These are phyloP conservation scores for Turritis glabra DNA, from an alignment of 345 rosid genomes.

Conservation along the genomic window DNA sequence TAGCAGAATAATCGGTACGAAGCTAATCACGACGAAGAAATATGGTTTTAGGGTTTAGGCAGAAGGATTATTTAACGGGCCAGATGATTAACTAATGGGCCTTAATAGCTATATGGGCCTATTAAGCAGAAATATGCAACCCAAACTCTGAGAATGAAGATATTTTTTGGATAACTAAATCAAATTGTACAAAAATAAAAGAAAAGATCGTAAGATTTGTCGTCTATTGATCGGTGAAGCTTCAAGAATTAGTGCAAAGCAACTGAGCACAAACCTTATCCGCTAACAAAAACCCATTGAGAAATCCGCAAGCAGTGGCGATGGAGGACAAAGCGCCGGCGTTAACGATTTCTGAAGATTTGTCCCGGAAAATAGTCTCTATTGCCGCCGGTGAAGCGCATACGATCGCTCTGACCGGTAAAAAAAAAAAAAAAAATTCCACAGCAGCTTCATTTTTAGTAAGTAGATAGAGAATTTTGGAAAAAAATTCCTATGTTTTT, in stretches of 20 bases:
- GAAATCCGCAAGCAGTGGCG: background rate
- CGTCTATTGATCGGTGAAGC: background rate
- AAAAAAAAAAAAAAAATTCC: background rate
- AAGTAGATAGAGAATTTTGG: background rate
- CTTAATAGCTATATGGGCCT: background rate
- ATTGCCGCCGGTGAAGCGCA: constrained; percentile 87
- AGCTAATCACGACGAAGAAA: no score
- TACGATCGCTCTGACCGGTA: constrained; percentile 75
- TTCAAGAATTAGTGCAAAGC: background rate
- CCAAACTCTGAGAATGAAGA: no score
- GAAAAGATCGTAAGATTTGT: no score
- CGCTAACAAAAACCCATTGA: background rate
- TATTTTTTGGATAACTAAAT: no score
- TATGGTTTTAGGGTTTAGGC: no score
- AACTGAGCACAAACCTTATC: constrained; percentile 28
- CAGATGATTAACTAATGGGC: background rate
- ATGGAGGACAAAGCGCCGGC: constrained; percentile 47
- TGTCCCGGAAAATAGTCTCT: constrained; percentile 47
- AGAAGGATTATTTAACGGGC: background rate
- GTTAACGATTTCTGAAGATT: constrained; percentile 33
- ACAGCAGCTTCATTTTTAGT: background rate
- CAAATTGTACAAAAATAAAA: no score
- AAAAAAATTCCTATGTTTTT: background rate
- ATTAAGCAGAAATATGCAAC: background rate
- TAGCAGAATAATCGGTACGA: no score